Evolutionary conservation across 1,284 basidiomycete species (phyloP), one percentile per base, ranked within the genome.

Genomic region (Ganoderma sinense): DNA sequence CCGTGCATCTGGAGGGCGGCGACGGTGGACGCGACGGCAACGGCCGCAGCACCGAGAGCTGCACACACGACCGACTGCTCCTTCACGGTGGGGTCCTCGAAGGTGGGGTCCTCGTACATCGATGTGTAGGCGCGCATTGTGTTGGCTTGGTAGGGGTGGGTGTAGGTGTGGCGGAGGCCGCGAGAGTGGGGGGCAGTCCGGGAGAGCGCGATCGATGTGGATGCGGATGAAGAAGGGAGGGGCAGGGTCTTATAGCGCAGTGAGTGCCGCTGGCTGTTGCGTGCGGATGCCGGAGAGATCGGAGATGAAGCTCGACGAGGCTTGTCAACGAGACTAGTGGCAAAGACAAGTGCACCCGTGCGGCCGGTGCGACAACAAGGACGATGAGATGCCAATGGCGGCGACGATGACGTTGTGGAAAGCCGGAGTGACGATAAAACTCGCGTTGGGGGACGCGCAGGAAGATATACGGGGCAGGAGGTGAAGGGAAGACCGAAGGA

Each of bases 1-100:
- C 72, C 71, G 20, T 58, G 60, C 64, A 71, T 31, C 68, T 71
- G 72, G 66, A 73, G 31, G 33, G 69, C 72, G n/a, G 74, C 72
- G 26, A 73, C 69, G 1, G 74, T 72, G 6, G 74, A 73, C 23
- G 74, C 74, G 59, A 75, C 69, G 62, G 71, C 73, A 51, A 73
- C 71, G 14, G 72, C 71, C 31, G 65, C 72, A 18, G 72, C 68
- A 62, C 70, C 70, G 53, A 73, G 65, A 1, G 71, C 67, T 48
- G 72, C 74, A 56, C 62, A 64, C 23, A 72, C 66, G 40, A 72
- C 69, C 41, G 67, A 68, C 68, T 70, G 71, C 68, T 74, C 73
- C 64, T 72, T 72, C 4, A 62, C 6, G 8, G 71, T 69, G 39
- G 69, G 63, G 65, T 69, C 71, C 61, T 72, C 71, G 66, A 74